Base-by-base conservation (phyloP, 192 early-diverging fungal species). In the Gaertneriomyces sp. region DNA sequence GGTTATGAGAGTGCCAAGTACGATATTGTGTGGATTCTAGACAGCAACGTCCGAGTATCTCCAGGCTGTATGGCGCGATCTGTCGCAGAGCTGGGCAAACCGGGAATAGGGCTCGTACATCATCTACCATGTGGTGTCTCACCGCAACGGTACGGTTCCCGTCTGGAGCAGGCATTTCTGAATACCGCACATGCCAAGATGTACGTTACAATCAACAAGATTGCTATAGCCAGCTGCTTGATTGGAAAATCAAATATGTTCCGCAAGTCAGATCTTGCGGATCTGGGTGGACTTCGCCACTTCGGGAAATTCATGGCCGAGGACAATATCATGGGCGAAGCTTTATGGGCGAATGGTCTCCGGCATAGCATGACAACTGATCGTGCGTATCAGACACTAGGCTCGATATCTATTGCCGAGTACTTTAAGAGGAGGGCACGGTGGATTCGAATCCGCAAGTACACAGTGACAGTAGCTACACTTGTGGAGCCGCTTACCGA, bases 221-320 rank as follows among this genome's bases (percentile, higher is more conserved):
- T 92, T 9, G 89, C 83, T 10, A 72, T 93, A 7, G 91, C 89
- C 45, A 90, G 87, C 56, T 97, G 94, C 73, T 76, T 99, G 41
- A 89, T 95, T 74, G 96, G 96, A 33, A 99, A 99, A 68, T 93
- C 91, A 45, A 95, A 93, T 59, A 68, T 97, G 60, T 99, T 93
- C 76, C 86, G 93, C 49, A 90, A 88, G 50, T 88, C 84, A 38
- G 86, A 86, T 53, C 79, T 99, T 16, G 89, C 89, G 46, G 78
- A 76, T 44, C 82, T 86, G 42, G 94, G 93, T 8, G 96, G 94
- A 0, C 73, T 98, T 38, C 85, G 74, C 9, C 71, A 87, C 25
- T 98, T 95, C 80, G 93, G 89, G 44, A 83, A 92, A 66, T 96
- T 86, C 75, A 90, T 96, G 86, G 87, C 89, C 11, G 96, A 98